A percentile compares a stretch with the other conserved stretches of the same genome.
These are phyloP conservation scores for Backusella circina DNA, from an alignment of 192 early-diverging fungal genomes.

Conservation along the genomic window DNA sequence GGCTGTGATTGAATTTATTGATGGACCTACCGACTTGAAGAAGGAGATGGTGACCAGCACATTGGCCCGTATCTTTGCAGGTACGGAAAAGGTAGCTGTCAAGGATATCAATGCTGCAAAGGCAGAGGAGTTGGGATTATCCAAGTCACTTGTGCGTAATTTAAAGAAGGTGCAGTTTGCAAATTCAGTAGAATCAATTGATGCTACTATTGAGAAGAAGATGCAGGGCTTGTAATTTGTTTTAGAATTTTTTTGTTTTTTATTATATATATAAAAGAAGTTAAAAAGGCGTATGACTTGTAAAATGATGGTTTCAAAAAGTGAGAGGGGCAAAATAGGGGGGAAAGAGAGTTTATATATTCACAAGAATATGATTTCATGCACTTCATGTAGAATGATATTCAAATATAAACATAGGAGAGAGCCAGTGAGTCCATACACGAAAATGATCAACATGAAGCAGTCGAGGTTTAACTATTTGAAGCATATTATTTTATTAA, in stretches of 20 bases:
- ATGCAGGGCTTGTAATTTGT: neutral
- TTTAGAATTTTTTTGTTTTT: neutral
- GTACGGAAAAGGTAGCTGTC: slow-evolving; percentile 4
- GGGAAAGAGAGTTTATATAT: neutral
- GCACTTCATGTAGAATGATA: neutral
- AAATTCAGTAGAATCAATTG: slow-evolving; percentile 13
- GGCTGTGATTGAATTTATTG: slow-evolving; percentile 90
- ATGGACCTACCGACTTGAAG: slow-evolving; percentile 74
- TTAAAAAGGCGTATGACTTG: neutral
- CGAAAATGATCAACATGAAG: neutral
- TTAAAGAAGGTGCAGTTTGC: slow-evolving; percentile 31
- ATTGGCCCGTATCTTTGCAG: slow-evolving; percentile 34
- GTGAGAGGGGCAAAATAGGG: neutral
- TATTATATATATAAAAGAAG: neutral
- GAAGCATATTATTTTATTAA: neutral
- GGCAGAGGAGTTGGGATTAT: slow-evolving; percentile 8
- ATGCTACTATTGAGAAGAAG: slow-evolving; percentile 18
- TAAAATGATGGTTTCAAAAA: neutral
- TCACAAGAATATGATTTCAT: neutral
- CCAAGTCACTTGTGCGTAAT: slow-evolving; percentile 26
- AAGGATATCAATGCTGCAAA: slow-evolving; percentile 13
- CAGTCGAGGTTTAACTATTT: neutral
- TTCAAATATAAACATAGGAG: neutral
- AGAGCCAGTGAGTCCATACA: neutral
- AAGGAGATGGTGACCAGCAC: slow-evolving; percentile 46